Evolutionary conservation across 2,329 filamentous ascomycete species (phyloP).

Genomic region (Xylariaceae sp.): DNA sequence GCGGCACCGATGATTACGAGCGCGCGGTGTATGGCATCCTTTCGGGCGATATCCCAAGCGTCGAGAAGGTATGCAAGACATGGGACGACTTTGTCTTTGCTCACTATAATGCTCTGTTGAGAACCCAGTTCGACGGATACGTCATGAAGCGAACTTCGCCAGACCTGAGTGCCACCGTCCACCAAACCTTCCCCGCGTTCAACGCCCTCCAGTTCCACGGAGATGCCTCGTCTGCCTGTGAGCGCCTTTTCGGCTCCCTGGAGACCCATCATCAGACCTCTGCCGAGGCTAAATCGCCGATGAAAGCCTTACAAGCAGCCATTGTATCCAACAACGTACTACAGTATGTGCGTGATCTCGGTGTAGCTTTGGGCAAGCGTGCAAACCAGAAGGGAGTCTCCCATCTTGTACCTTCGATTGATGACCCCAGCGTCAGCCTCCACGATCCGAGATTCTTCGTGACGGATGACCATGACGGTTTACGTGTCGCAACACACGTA

Average conservation of each 20-base stretch:
- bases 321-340: conserved; percentile 61
- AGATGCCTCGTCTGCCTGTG: conserved; percentile 47
- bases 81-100: conserved; percentile 88
- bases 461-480: conserved; percentile 54
- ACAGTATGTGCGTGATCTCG: conserved; percentile 55
- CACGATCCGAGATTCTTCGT: conserved; percentile 46
- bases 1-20: conserved; percentile 70
- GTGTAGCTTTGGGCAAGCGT: conserved; percentile 44
- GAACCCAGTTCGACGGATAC: conserved; percentile 73
- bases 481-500: conserved; percentile 65
- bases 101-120: conserved; percentile 79
- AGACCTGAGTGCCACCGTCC: conserved; percentile 47
- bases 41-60: conserved; percentile 75
- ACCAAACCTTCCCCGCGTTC: conserved; percentile 57
- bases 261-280: conserved; percentile 51
- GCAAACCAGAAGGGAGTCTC: conserved; percentile 42
- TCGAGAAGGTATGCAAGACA: conserved; percentile 67
- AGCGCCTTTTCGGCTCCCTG: conserved; percentile 56
- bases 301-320: conserved; percentile 72
- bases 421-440: conserved; percentile 32
- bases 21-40: conserved; percentile 85
- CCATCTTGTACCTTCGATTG: conserved; percentile 39
- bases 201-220: conserved; percentile 61
- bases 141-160: conserved; percentile 51
- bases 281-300: conserved; percentile 56